Evolutionary conservation across 2,329 filamentous ascomycete species (phyloP).

Genomic region (Arthrinium puccinioides): DNA sequence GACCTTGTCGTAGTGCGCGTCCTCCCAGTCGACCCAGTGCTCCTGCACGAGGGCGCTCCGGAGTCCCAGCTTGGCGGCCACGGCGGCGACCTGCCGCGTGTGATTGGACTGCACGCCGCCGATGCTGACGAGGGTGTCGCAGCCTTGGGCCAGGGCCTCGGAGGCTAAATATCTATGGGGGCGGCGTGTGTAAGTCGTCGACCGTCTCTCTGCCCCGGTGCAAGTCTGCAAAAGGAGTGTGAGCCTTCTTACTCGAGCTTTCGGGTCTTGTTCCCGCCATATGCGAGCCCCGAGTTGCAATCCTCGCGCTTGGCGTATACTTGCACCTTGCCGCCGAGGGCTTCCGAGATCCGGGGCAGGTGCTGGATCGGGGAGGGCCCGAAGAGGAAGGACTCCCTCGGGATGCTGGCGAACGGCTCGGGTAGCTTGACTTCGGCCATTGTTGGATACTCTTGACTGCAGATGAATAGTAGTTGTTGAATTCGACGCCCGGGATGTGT

Average conservation of each 20-base stretch:
- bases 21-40: slow-evolving; percentile 59
- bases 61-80: slow-evolving; percentile 50
- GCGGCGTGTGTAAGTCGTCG: too few species aligned
- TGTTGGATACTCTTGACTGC: too few species aligned
- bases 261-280: slow-evolving; percentile 62
- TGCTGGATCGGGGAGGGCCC: slow-evolving; percentile 62
- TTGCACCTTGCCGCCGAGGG: slow-evolving; percentile 50
- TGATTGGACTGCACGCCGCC: slow-evolving; percentile 66
- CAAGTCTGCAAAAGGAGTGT: neutral
- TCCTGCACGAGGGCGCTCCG: slow-evolving; percentile 55
- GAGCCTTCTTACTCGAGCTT: slow-evolving; percentile 49
- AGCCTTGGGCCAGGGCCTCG: slow-evolving; percentile 49
- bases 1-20: slow-evolving; percentile 53
- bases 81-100: slow-evolving; percentile 59
- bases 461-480: too few species aligned
- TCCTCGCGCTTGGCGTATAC: slow-evolving; percentile 69
- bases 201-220: too few species aligned
- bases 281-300: slow-evolving; percentile 60
- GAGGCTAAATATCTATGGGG: slow-evolving; percentile 51
- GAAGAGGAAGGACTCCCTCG: slow-evolving; percentile 54
- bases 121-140: slow-evolving; percentile 58
- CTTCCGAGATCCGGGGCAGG: slow-evolving; percentile 56
- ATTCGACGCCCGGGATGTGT: too few species aligned
- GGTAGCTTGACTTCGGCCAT: slow-evolving; percentile 47
- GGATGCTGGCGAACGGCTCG: slow-evolving; percentile 56